Conservation (phyloP, 345 rosid genomes). For the Aegle marmelos region DNA sequence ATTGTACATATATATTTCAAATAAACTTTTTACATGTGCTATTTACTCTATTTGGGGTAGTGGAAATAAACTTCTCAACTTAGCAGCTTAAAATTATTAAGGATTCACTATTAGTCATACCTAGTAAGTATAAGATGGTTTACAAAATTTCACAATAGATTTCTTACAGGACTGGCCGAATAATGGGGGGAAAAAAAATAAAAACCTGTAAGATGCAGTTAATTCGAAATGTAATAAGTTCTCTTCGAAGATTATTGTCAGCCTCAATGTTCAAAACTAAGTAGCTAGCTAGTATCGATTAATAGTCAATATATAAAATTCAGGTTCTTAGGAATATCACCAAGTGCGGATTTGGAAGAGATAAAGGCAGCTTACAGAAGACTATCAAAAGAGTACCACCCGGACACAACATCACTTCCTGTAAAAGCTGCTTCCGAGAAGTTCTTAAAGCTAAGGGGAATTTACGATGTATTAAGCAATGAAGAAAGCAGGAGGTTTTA, state of each 20-base stretch:
- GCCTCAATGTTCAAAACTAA: background rate
- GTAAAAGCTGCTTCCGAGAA: constrained; percentile 78
- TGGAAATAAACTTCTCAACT: too few species aligned
- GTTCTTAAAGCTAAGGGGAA: constrained; percentile 69
- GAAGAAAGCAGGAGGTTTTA: constrained; percentile 70
- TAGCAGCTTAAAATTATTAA: too few species aligned
- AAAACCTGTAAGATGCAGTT: too few species aligned
- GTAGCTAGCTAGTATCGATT: too few species aligned
- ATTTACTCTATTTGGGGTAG: too few species aligned
- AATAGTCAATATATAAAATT: background rate
- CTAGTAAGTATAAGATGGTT: too few species aligned
- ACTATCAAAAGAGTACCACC: constrained; percentile 90
- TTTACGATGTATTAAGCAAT: constrained; percentile 62
- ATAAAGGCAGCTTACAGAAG: constrained; percentile 83
- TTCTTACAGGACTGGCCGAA: too few species aligned
- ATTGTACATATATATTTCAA: too few species aligned
- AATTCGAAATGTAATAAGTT: background rate
- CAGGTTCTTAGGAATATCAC: constrained; percentile 79
- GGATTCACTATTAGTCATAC: too few species aligned
- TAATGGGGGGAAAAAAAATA: too few species aligned
- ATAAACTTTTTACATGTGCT: too few species aligned
- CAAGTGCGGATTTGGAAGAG: constrained; percentile 77
- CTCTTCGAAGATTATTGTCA: background rate
- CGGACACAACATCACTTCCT: constrained; percentile 90
- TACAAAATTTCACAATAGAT: too few species aligned